These are phyloP conservation scores for Stropharia rugosoannulata DNA, from an alignment of 768 basidiomycete genomes.

Conservation along the genomic window DNA sequence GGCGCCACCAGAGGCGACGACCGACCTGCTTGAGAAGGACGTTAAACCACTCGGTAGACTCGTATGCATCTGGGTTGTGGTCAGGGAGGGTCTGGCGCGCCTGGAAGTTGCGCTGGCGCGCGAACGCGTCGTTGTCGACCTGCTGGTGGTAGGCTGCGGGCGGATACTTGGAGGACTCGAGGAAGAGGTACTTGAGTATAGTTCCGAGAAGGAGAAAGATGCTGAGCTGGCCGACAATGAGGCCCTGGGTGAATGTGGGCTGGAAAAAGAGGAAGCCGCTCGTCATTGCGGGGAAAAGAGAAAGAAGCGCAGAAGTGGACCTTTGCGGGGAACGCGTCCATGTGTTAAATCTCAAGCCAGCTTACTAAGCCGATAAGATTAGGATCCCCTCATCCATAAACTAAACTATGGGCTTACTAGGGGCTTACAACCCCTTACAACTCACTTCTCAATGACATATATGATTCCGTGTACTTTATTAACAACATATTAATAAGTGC, in stretches of 20 bases:
- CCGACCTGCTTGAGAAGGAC: constrained; percentile 76
- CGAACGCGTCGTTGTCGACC: constrained; percentile 45
- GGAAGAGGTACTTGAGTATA: constrained; percentile 93
- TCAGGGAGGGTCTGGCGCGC: constrained; percentile 24
- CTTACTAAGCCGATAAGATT: too few species aligned
- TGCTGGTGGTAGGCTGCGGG: constrained; percentile 62
- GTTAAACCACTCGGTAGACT: constrained; percentile 94
- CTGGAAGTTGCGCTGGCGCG: constrained; percentile 33
- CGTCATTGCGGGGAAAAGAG: constrained; percentile 34
- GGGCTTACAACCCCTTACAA: too few species aligned
- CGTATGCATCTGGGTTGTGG: constrained; percentile 34
- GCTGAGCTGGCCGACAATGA: constrained; percentile 89
- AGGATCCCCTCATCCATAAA: too few species aligned
- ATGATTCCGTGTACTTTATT: too few species aligned
- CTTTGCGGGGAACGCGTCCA: not conserved
- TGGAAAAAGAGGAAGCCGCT: constrained; percentile 69
- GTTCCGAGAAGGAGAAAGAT: constrained; percentile 74
- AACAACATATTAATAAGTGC: too few species aligned
- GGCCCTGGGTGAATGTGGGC: constrained; percentile 93
- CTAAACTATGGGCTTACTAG: too few species aligned
- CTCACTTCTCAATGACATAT: too few species aligned
- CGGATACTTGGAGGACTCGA: constrained; percentile 69
- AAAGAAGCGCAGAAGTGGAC: not conserved
- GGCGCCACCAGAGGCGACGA: not conserved
- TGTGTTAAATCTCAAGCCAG: not conserved